These are phyloP conservation scores for Porodaedalea pini DNA, from an alignment of 1,284 basidiomycete genomes.

Conservation along the genomic window DNA sequence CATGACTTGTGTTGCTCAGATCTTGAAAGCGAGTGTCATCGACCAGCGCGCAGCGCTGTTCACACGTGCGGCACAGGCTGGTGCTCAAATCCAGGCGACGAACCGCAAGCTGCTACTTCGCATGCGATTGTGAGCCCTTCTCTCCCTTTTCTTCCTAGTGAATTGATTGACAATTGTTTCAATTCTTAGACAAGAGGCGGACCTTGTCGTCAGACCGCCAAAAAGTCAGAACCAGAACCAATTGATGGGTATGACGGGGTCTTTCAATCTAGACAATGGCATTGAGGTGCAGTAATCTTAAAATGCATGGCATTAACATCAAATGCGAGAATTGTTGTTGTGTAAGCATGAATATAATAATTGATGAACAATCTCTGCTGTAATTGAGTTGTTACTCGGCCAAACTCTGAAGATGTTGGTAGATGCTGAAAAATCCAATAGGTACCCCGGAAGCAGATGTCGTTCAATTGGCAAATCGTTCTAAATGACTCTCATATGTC, in stretches of 20 bases:
- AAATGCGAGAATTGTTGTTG: no score
- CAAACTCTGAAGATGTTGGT: no score
- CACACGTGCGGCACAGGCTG: slow-evolving; percentile 67
- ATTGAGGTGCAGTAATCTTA: slow-evolving; percentile 4
- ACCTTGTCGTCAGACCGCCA: slow-evolving; percentile 49
- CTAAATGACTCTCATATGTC: no score
- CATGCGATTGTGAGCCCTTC: slow-evolving; percentile 61
- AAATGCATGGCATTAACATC: no score
- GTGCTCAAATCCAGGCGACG: slow-evolving; percentile 61
- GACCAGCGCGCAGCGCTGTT: slow-evolving; percentile 75
- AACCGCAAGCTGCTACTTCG: slow-evolving; percentile 74
- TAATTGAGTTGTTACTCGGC: no score
- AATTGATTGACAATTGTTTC: slow-evolving; percentile 3
- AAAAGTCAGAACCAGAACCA: slow-evolving; percentile 28
- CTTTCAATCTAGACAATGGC: background rate
- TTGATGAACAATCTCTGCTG: no score
- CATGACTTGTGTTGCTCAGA: slow-evolving; percentile 36
- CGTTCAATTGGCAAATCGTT: no score
- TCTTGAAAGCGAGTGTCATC: slow-evolving; percentile 68
- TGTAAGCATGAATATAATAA: no score
- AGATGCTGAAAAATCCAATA: no score
- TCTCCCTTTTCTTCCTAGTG: background rate
- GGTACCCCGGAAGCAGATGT: no score
- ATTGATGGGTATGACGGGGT: background rate
- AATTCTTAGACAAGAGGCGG: slow-evolving; percentile 60